Conservation (phyloP, 2,329 filamentous ascomycete genomes). For the Rutstroemia sp. region DNA sequence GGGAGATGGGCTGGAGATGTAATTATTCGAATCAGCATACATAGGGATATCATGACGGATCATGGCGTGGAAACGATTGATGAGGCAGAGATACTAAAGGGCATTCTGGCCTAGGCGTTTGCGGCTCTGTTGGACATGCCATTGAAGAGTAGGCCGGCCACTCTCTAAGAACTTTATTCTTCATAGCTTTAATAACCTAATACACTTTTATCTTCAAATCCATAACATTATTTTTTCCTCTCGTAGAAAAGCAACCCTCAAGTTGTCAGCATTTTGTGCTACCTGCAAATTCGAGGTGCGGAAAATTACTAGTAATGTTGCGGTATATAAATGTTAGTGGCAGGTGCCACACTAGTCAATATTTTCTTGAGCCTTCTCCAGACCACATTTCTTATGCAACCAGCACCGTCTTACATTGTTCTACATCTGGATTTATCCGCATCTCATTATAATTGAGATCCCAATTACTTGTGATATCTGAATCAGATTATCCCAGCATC, state of each 20-base stretch:
- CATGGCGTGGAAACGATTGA: conserved; percentile 16
- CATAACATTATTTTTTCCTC: no score
- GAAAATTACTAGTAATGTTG: no score
- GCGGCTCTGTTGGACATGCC: background rate
- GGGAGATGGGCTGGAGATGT: background rate
- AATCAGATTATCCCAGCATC: background rate
- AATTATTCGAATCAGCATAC: background rate
- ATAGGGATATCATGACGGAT: background rate
- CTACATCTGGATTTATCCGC: background rate
- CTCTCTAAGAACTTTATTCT: conserved; percentile 12
- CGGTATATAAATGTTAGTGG: background rate
- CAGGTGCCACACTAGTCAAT: conserved; percentile 2
- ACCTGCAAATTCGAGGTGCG: no score
- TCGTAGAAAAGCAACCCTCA: no score
- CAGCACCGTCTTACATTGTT: background rate
- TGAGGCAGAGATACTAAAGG: conserved; percentile 15
- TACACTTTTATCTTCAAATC: conserved; percentile 9
- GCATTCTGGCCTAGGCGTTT: background rate
- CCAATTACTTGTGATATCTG: background rate
- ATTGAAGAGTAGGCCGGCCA: conserved; percentile 10
- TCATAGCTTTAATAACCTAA: conserved; percentile 16
- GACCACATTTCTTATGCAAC: background rate
- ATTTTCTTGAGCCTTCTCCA: background rate
- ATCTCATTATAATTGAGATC: background rate
- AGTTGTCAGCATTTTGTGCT: background rate